Conservation (phyloP, 1,284 basidiomycete species). For the Cutaneotrichosporon dermatis region DNA sequence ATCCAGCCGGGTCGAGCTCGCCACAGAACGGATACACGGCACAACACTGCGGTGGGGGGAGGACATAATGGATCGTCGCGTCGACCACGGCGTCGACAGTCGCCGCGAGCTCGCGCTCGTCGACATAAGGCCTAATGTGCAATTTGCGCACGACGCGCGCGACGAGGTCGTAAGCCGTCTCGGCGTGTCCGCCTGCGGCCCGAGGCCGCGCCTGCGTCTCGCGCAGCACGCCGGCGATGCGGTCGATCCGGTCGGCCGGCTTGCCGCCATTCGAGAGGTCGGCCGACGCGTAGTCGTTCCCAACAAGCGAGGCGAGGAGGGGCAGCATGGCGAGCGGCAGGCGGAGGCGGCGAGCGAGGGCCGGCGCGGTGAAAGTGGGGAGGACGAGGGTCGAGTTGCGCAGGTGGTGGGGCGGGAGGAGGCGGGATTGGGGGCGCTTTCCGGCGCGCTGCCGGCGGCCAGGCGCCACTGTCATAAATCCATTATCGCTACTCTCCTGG, state of each 20-base stretch:
- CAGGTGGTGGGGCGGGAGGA: constrained; percentile 57
- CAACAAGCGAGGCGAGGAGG: constrained; percentile 75
- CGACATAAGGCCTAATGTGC: constrained; percentile 24
- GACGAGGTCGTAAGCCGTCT: constrained; percentile 31
- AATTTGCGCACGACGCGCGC: constrained; percentile 37
- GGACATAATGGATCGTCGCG: constrained; percentile 44
- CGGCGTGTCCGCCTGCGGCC: constrained; percentile 32
- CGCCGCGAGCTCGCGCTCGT: constrained; percentile 22
- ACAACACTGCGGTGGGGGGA: constrained; percentile 39
- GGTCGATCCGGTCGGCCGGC: constrained; percentile 38
- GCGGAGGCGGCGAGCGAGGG: constrained; percentile 62
- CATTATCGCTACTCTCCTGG: constrained; percentile 5
- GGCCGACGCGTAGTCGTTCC: constrained; percentile 69
- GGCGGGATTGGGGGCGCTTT: constrained; percentile 48
- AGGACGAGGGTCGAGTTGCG: constrained; percentile 48
- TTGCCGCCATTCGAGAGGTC: constrained; percentile 32
- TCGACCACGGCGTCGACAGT: constrained; percentile 43
- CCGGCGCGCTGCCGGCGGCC: constrained; percentile 18
- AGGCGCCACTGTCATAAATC: constrained; percentile 16
- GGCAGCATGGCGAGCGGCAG: constrained; percentile 70
- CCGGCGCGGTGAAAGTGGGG: constrained; percentile 60
- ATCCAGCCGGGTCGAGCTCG: constrained; percentile 37
- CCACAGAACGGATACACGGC: constrained; percentile 41
- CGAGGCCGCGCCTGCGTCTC: constrained; percentile 26
- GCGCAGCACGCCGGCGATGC: constrained; percentile 42